Evolutionary conservation across 2,329 filamentous ascomycete genomes (phyloP).

Genomic region (Monilinia aucupariae): DNA sequence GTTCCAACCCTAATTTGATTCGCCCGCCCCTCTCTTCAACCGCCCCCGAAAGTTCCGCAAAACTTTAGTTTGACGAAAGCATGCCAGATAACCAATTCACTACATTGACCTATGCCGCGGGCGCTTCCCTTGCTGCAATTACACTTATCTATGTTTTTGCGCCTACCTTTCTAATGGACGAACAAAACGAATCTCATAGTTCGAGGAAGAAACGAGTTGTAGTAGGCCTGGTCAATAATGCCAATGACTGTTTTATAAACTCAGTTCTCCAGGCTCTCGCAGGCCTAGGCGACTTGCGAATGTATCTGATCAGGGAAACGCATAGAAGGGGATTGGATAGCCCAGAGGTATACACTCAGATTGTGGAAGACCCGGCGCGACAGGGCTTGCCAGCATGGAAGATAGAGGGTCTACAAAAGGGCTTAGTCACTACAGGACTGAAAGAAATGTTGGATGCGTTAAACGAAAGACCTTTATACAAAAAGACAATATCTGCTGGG

Average conservation of each 20-base stretch:
- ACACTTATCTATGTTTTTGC: constrained; percentile 96
- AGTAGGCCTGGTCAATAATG: constrained; percentile 82
- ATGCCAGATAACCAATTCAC: constrained; percentile 82
- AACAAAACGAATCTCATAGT: constrained; percentile 51
- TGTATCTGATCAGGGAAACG: constrained; percentile 88
- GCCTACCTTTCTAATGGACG: constrained; percentile 94
- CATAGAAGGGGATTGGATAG: constrained; percentile 79
- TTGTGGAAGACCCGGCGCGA: constrained; percentile 47
- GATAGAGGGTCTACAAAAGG: constrained; percentile 66
- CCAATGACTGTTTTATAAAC: constrained; percentile 97
- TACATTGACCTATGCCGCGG: constrained; percentile 88
- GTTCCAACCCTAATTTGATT: constrained; percentile 5
- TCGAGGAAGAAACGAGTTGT: constrained; percentile 69
- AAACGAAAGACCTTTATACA: constrained; percentile 89
- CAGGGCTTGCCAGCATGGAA: constrained; percentile 52
- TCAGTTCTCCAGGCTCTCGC: constrained; percentile 90
- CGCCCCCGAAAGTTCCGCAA: neutral
- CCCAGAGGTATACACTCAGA: constrained; percentile 63
- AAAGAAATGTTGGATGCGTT: constrained; percentile 90
- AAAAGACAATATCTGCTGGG: constrained; percentile 86
- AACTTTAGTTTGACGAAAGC: constrained; percentile 17
- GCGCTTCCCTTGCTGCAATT: constrained; percentile 88
- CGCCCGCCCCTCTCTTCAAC: constrained; percentile 14
- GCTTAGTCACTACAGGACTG: constrained; percentile 76
- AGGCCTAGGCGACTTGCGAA: constrained; percentile 78